These are phyloP conservation scores for Colletotrichum australisinense DNA, from an alignment of 2,329 filamentous ascomycete species.

Conservation along the genomic window DNA sequence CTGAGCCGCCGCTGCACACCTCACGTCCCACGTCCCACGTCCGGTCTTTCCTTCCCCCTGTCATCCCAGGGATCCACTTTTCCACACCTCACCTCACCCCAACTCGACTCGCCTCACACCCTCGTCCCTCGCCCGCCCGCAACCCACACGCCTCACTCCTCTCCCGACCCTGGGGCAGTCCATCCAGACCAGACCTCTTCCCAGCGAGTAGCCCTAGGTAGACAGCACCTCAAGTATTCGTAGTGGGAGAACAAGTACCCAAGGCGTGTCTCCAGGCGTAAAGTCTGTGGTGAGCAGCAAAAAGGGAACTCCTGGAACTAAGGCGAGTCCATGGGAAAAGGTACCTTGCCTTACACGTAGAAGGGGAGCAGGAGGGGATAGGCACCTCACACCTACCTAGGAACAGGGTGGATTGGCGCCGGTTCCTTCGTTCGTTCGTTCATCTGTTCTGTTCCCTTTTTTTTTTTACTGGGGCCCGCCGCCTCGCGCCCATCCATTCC, in stretches of 20 bases:
- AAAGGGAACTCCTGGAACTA: neutral
- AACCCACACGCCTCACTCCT: constrained; percentile 22
- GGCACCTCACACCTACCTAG: neutral
- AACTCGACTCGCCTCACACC: neutral
- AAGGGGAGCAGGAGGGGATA: neutral
- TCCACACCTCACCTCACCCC: neutral
- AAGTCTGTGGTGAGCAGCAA: neutral
- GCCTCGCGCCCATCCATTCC: constrained; percentile 39
- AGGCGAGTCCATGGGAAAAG: neutral
- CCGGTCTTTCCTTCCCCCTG: constrained; percentile 1
- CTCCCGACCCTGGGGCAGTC: neutral
- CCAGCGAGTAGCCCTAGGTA: neutral
- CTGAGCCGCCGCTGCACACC: constrained; percentile 28
- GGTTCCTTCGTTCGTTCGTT: constrained; percentile 31
- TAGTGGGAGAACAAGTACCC: too few relatives aligned
- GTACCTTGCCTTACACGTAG: neutral
- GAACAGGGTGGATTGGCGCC: constrained; percentile 28
- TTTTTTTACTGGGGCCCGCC: constrained; percentile 5
- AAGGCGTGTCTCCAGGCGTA: neutral
- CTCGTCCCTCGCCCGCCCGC: neutral
- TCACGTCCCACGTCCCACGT: constrained; percentile 1
- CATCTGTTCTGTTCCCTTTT: constrained; percentile 30
- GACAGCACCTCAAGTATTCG: neutral
- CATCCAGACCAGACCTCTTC: neutral
- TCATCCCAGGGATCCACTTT: neutral